Evolutionary conservation across 2,329 filamentous ascomycete genomes (phyloP).

Genomic region (Talaromyces sp.): DNA sequence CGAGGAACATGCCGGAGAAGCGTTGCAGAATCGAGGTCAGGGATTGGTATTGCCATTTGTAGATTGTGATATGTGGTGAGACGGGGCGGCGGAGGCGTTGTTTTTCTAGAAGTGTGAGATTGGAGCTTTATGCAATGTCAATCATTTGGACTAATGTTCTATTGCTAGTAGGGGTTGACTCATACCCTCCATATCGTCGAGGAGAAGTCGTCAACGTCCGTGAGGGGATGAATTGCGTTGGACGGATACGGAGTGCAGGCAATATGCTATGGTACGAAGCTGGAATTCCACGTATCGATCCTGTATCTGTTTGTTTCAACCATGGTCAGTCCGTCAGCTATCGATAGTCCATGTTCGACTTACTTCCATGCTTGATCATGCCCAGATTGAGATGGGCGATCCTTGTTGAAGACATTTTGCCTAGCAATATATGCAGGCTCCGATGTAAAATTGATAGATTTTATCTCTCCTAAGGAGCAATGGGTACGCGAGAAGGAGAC

Average conservation of each 20-base stretch:
- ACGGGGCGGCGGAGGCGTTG: slow-evolving; percentile 81
- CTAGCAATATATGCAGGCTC: neutral
- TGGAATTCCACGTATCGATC: neutral
- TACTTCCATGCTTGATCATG: slow-evolving; percentile 3
- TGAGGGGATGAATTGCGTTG: neutral
- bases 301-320: neutral
- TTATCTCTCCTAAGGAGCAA: neutral
- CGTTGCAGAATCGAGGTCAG: slow-evolving; percentile 73
- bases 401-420: neutral
- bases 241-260: too few species aligned
- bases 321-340: neutral
- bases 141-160: too few species aligned
- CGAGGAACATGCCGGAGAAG: slow-evolving; percentile 73
- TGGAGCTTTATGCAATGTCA: slow-evolving; percentile 16
- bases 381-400: neutral
- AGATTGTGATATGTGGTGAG: slow-evolving; percentile 80
- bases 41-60: slow-evolving; percentile 83
- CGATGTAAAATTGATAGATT: neutral
- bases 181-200: neutral
- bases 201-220: neutral
- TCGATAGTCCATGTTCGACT: neutral
- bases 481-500: neutral
- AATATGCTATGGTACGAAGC: neutral
- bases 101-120: slow-evolving; percentile 55
- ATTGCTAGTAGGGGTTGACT: too few species aligned